These are phyloP conservation scores for Claviceps sp. DNA, from an alignment of 2,329 filamentous ascomycete genomes.

Conservation along the genomic window DNA sequence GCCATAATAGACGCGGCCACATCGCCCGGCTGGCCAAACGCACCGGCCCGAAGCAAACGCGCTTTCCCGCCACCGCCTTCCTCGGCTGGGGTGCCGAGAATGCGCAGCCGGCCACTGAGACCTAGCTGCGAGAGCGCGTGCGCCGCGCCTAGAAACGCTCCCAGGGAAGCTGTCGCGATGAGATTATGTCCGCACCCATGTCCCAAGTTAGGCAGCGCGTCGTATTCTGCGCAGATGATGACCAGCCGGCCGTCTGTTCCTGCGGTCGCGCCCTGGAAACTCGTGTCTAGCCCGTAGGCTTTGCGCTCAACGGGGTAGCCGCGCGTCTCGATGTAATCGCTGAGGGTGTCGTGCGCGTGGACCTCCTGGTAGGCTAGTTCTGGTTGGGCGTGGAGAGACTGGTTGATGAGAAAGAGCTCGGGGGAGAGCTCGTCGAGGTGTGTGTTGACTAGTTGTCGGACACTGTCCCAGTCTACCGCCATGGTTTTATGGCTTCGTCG, in stretches of 20 bases:
- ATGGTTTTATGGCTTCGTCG: not conserved
- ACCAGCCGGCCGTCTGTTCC: slow-evolving; percentile 19
- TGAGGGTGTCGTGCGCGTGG: slow-evolving; percentile 16
- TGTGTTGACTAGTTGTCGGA: not conserved
- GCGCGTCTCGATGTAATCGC: slow-evolving; percentile 9
- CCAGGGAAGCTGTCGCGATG: slow-evolving; percentile 26
- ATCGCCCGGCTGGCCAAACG: slow-evolving; percentile 9
- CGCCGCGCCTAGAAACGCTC: slow-evolving; percentile 24
- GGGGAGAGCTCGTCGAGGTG: not conserved
- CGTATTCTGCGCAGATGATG: slow-evolving; percentile 27
- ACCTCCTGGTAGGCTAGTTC: slow-evolving; percentile 17
- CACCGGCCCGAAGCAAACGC: slow-evolving; percentile 11
- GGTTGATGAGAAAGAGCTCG: not conserved
- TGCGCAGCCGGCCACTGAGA: slow-evolving; percentile 18
- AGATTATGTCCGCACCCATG: slow-evolving; percentile 33
- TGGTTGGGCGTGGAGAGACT: slow-evolving; percentile 12
- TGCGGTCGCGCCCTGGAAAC: slow-evolving; percentile 16
- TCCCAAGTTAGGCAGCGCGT: slow-evolving; percentile 31
- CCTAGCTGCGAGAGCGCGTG: slow-evolving; percentile 18
- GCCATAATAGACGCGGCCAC: slow-evolving; percentile 17
- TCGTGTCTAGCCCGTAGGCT: slow-evolving; percentile 19
- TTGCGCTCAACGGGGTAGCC: slow-evolving; percentile 16
- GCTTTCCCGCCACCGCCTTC: slow-evolving; percentile 29
- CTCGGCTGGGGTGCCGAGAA: slow-evolving; percentile 29
- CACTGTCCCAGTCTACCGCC: slow-evolving; percentile 1